Base-by-base conservation (phyloP, 495 filamentous ascomycete genomes). In the Schizothecium vesticola region DNA sequence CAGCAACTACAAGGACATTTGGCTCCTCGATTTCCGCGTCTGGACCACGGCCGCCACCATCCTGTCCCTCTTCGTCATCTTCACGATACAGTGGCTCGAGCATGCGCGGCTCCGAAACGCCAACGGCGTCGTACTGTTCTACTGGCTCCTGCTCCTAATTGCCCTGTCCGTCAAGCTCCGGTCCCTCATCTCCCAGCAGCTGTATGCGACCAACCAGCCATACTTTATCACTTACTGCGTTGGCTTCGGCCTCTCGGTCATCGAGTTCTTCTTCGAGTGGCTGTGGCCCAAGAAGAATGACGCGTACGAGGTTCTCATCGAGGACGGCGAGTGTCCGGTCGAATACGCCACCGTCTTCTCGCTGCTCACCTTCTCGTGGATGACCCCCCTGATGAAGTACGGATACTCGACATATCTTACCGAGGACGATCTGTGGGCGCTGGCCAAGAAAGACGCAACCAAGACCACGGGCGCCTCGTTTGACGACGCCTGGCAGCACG, bases 261-360 rank as follows among this genome's bases (percentile, higher is more conserved):
- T 89, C 23, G 92, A 96, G 69, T 96, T 97, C 69, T 82, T 80
- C 21, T 80, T 98, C 61, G 96, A 99, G 81, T 97, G 95, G 83
- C 80, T 97, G 23, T 88, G 95, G 68, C 91, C 91, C n/a, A 97
- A 97, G 83, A 90, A 89, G 74, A 83, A 90, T 69, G 92, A 89
- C 69, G 85, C 85, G 11, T 99, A 98, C 77, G 89, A 93, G 74
- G 90, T 87, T 2, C 76, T 98, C 66, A 88, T 90, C n/a, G 92
- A 95, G 65, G 80, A 83, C 57, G 92, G 93, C 67, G 94, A 97
- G 81, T 98, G 95, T 72, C 96, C 96, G 0, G 89, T 90, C 36
- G 94, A 98, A 81, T 96, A 96, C 80, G 93, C 96, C 24, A 92
- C 94, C 64, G 84, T 98, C 59, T 98, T 98, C 80, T 97, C 94